Conservation (phyloP, 495 filamentous ascomycete genomes). For the Hypoxylon rickii region DNA sequence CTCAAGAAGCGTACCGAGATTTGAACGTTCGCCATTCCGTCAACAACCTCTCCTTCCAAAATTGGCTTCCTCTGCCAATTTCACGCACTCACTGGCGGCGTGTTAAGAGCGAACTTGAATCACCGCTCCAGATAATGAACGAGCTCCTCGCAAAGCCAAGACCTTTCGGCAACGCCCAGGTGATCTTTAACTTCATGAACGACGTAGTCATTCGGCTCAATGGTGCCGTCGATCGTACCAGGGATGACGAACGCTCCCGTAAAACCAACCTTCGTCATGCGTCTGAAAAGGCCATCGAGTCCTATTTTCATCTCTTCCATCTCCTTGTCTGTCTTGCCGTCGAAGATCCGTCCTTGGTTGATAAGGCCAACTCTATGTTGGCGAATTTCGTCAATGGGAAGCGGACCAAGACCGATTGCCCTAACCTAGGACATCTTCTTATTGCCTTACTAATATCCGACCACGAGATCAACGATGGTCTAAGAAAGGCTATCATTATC, state of each 20-base stretch:
- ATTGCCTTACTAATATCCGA: slow-evolving; percentile 52
- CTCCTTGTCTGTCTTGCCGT: slow-evolving; percentile 50
- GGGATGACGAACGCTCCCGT: neutral
- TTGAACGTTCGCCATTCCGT: slow-evolving; percentile 44
- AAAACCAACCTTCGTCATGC: slow-evolving; percentile 52
- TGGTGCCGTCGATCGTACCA: no score
- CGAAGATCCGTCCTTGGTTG: slow-evolving; percentile 32
- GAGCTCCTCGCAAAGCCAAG: slow-evolving; percentile 14
- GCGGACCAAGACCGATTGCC: slow-evolving; percentile 47
- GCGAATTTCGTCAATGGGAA: slow-evolving; percentile 42
- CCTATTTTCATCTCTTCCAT: slow-evolving; percentile 59
- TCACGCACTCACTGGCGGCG: slow-evolving; percentile 50
- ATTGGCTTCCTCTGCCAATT: slow-evolving; percentile 56
- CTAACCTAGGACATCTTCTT: slow-evolving; percentile 56
- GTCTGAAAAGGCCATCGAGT: slow-evolving; percentile 57
- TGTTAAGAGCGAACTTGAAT: slow-evolving; percentile 34
- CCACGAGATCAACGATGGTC: slow-evolving; percentile 43
- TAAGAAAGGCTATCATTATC: slow-evolving; percentile 50
- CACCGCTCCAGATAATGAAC: slow-evolving; percentile 25
- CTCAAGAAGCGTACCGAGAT: slow-evolving; percentile 42
- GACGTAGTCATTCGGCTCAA: slow-evolving; percentile 56
- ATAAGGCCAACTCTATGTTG: slow-evolving; percentile 40
- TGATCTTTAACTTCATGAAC: slow-evolving; percentile 58
- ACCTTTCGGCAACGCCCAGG: slow-evolving; percentile 27
- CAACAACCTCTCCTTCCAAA: slow-evolving; percentile 44